Evolutionary conservation across 75 land plant species (phyloP), one percentile per base, ranked within the genome.

Genomic region (Cupressus sempervirens): DNA sequence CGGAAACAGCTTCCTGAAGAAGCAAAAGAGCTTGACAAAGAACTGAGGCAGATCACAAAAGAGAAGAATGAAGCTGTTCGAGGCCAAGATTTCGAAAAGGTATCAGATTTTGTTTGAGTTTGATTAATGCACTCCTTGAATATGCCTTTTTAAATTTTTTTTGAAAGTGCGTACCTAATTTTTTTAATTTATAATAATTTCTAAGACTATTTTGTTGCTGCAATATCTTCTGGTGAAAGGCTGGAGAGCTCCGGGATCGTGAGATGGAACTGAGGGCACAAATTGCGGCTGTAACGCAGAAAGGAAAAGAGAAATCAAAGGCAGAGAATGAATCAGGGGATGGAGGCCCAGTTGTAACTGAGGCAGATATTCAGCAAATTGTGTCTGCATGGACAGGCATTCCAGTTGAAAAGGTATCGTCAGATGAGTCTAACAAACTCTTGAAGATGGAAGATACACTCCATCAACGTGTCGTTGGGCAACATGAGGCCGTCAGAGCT

Each of bases 61-160:
- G 95, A 95, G 90, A 97, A 97, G 87, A 94, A 97, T 91, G 99
- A 97, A 83, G 92, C 99, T 70, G 97, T 95, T 32, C 91, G 98
- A 13, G 80, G 93, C 53, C 98, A 96, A 84, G 98, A 96, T 56
- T 96, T 96, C 89, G 96, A 96, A 84, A 96, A 96, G 98, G 98
- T 93, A 86, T 74, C 38, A 32, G 35, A 72, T 32, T 11, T 56
- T 43, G 48, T 4, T 18, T 10, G 9, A 48, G 52, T 48, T 83
- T 16, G 46, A 54, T 40, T 38, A 53, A 1, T 58, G 38, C 15
- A 20, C 26, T 54, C 65, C 9, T 41, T 40, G 83, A 76, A 29
- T 34, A 20, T 62, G 20, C 36, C 35, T 23, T 52, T 9, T 43
- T 40, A 3, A 11, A 79, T 38, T 38, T 38, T 76, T 26, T 76